Evolutionary conservation across 371 early-diverging fungal species (phyloP), one percentile per base, ranked within the genome.

Genomic region (Dinochytrium kinnereticum): DNA sequence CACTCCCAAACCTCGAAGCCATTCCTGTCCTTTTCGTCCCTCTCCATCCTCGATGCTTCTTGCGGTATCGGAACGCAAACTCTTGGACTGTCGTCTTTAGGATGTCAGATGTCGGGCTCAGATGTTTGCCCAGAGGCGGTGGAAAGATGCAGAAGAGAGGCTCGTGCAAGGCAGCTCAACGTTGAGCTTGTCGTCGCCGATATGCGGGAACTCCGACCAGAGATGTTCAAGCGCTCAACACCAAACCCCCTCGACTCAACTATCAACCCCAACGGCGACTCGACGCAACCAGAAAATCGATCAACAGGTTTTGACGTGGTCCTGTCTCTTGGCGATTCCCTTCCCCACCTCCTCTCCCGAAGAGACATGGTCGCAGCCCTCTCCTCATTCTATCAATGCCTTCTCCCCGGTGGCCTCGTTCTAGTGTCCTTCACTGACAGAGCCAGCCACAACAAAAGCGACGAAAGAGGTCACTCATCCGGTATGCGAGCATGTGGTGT

Each of bases 51-150:
- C 34, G 61, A 61, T 24, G 61, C 61, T 7, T 33, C 61, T 17
- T 33, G 61, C 61, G 61, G 61, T 7, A 61, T 61, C 61, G 61
- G 61, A 30, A 61, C 61, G 3, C 61, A 61, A 61, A 17, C 61
- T 10, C 28, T 61, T 26, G 61, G 61, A 10, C 61, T 61, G 3
- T 30, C 61, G 3, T 61, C 61, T 17, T 36, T 61, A 5, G 61
- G 61, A 30, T 61, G 61, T 36, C 30, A 34, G 3, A 15, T 61
- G 17, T 61, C 61, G 34, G 61, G n/a, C 13, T 61, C 61, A 10
- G 61, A 61, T 36, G 36, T 61, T 24, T 61, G 34, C 61, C 13
- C 28, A 13, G 34, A 30, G 5, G 34, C 36, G n/a, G 36, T 61
- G 34, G 34, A 61, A 10, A 30, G 61, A 10, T 34, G 30, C 24